phyloP scores from a whole-genome alignment of 768 basidiomycete species.

The Boletus reticuloceps region DNA sequence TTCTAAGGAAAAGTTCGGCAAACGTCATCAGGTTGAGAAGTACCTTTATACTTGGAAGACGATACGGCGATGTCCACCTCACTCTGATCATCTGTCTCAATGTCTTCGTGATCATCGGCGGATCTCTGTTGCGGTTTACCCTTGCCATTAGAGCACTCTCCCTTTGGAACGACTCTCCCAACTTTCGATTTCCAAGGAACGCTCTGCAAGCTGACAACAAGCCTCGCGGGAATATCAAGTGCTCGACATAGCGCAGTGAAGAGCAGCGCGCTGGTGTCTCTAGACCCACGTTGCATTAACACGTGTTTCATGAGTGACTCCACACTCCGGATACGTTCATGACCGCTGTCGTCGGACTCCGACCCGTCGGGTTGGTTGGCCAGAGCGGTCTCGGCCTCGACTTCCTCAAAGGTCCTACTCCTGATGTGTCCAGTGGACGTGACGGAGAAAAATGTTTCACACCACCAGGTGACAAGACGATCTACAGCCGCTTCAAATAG shows the following conservation, averaged over 20 bases:
- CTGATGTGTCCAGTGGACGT: constrained; percentile 63
- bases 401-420: constrained; percentile 74
- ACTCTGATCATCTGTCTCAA: constrained; percentile 35
- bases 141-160: constrained; percentile 38
- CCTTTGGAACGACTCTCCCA: constrained; percentile 47
- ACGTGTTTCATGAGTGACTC: constrained; percentile 96
- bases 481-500: constrained; percentile 82
- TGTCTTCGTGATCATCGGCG: constrained; percentile 20
- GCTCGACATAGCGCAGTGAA: constrained; percentile 89
- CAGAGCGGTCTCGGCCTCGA: constrained; percentile 42
- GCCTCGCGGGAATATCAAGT: constrained; percentile 79
- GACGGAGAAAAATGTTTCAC: constrained; percentile 63
- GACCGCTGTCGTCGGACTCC: constrained; percentile 44
- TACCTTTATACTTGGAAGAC: constrained; percentile 34
- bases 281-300: constrained; percentile 71
- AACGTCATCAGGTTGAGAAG: constrained; percentile 15
- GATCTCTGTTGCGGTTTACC: constrained; percentile 25
- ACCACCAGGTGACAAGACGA: constrained; percentile 85
- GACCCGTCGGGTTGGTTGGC: constrained; percentile 34
- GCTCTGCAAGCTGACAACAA: constrained; percentile 89
- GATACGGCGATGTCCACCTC: constrained; percentile 36
- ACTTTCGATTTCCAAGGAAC: constrained; percentile 82
- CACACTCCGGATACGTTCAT: constrained; percentile 67
- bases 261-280: constrained; percentile 86
- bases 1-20: not conserved